Evolutionary conservation across 78 protist genomes (phyloP), one percentile per base, ranked within the genome.

Genomic region (Salpingoeca rosetta): DNA sequence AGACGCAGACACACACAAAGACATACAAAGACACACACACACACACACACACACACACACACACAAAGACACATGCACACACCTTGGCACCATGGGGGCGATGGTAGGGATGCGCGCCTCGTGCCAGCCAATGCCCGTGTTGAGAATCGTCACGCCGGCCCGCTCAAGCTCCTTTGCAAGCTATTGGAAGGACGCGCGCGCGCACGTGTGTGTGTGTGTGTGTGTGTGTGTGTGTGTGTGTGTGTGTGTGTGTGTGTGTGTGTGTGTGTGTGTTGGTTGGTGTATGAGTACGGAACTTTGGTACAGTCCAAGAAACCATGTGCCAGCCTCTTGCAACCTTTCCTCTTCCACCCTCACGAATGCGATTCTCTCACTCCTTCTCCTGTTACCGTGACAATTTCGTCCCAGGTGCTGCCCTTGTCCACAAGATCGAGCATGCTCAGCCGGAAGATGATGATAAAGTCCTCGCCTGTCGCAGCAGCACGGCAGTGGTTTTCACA

Each of bases 121-220:
- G 87, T 90, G 93, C 93, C 93, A 90, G 37, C 93, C 93, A 74
- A 87, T 81, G 44, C 92, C 93, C 22, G 93, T 91, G 90, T 91
- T 91, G 83, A 91, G 75, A 83, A 91, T 81, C 75, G 84, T 56
- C 26, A 82, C 93, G 17, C 93, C 93, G 0, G 89, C 90, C 1
- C 24, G 82, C 80, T 86, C 87, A 10, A 87, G 7, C 45, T 35
- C 88, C 87, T 84, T 45, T 31, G 85, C 85, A 31, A 83, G 86
- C 74, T 42, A 41, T n/a, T n/a, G n/a, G n/a, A n/a, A n/a, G n/a
- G n/a, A n/a, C n/a, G n/a, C n/a, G n/a, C n/a, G n/a, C n/a, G n/a
- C n/a, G 1, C 25, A 12, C 22, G 24, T 17, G 31, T 28, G 26
- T 28, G 80, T 17, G 12, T 37, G 43, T 76, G 31, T 17, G 0